phyloP scores from a whole-genome alignment of 2,329 filamentous ascomycete species.

The Fusarium irregulare region DNA sequence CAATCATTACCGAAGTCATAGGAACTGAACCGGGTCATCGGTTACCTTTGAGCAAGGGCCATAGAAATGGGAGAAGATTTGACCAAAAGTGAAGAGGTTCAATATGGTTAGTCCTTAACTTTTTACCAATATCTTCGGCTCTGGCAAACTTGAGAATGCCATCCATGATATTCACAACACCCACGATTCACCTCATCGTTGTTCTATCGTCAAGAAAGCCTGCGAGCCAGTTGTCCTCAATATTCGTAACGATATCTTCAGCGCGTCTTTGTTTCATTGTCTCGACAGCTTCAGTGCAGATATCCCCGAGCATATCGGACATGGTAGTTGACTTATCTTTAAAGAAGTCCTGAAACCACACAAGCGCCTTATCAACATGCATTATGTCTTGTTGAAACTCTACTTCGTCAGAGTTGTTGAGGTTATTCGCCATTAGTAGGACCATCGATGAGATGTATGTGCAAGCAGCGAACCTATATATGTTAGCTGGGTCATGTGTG shows the following conservation, averaged over 20 bases:
- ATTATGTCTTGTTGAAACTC: neutral
- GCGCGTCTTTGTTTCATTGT: neutral
- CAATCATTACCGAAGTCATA: neutral
- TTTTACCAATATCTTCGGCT: neutral
- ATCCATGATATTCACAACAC: too few species aligned
- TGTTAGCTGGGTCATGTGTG: neutral
- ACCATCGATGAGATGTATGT: slow-evolving; percentile 14
- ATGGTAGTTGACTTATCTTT: neutral
- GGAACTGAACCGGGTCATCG: too few species aligned
- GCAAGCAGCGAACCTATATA: neutral
- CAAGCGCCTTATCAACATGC: neutral
- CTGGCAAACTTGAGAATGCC: neutral
- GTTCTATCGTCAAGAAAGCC: neutral
- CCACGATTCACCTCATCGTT: neutral
- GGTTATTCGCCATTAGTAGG: neutral
- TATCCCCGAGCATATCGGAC: neutral
- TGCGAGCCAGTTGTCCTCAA: neutral
- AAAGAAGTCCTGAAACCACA: neutral
- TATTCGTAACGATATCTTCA: neutral
- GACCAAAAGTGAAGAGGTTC: neutral
- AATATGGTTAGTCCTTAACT: neutral
- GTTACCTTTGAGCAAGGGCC: neutral
- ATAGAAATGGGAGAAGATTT: rapidly evolving
- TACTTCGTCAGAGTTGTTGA: neutral
- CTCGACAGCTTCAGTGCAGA: neutral